These are phyloP conservation scores for Termitomyces titanicus DNA, from an alignment of 768 basidiomycete genomes.

Conservation along the genomic window DNA sequence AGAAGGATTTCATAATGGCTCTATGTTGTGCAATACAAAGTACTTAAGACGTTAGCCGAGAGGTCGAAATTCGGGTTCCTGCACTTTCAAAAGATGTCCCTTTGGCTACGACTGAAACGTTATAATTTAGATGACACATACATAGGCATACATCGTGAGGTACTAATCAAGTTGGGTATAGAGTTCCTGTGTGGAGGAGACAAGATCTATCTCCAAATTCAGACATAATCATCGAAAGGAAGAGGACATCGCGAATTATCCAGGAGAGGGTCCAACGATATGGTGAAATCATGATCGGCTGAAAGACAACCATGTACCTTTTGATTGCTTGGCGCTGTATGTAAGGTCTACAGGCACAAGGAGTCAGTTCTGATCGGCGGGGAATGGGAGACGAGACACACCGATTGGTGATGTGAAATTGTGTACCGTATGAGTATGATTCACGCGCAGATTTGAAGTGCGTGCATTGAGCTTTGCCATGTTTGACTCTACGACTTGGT, in stretches of 20 bases:
- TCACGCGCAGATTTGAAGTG: constrained; percentile 25
- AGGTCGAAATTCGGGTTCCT: no score
- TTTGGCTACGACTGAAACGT: no score
- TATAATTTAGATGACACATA: no score
- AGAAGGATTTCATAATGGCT: no score
- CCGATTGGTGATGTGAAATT: constrained; percentile 72
- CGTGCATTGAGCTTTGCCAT: constrained; percentile 37
- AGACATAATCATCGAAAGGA: background rate
- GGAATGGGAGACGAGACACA: constrained; percentile 24
- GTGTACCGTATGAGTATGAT: constrained; percentile 54
- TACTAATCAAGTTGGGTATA: no score
- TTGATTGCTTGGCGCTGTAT: constrained; percentile 16
- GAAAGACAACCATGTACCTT: constrained; percentile 30
- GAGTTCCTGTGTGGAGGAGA: no score
- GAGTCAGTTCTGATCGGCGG: background rate
- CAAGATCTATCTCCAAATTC: background rate
- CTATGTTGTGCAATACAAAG: no score
- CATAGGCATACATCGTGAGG: no score
- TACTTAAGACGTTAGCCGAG: no score
- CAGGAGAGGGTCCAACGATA: background rate
- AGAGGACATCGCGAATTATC: background rate
- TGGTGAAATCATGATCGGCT: constrained; percentile 19
- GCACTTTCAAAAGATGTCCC: no score
- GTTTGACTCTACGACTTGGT: constrained; percentile 38
- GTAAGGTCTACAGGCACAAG: constrained; percentile 19